These are phyloP conservation scores for Eucalyptus polybractea DNA, from an alignment of 345 rosid species.

Conservation along the genomic window DNA sequence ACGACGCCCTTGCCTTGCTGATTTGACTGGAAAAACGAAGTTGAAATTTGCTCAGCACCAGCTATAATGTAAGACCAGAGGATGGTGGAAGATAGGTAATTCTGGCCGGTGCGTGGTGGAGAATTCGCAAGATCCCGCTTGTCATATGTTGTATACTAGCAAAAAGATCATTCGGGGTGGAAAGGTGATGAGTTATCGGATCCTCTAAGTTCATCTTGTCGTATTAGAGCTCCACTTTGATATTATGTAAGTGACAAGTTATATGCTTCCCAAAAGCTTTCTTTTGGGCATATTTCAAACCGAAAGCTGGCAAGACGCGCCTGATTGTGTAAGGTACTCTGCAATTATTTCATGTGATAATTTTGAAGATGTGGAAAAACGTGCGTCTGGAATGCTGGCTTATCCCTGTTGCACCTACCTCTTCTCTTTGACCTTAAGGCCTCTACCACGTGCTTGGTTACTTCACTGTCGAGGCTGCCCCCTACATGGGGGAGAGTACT, in stretches of 20 bases:
- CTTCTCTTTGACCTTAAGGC: not conserved
- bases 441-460: not conserved
- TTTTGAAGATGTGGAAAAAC: no score
- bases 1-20: not conserved
- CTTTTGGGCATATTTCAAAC: not conserved
- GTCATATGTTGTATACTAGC: not conserved
- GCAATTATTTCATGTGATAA: not conserved
- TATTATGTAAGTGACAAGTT: not conserved
- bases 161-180: not conserved
- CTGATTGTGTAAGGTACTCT: not conserved
- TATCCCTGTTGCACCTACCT: not conserved
- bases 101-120: not conserved
- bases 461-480: not conserved
- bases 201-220: not conserved
- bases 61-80: not conserved
- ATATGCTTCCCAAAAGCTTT: no score
- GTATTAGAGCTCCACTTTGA: not conserved
- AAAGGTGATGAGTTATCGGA: not conserved
- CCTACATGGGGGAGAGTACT: not conserved
- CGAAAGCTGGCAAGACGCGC: not conserved
- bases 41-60: not conserved
- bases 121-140: not conserved
- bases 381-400: no score
- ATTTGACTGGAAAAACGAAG: not conserved
- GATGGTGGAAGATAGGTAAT: not conserved